phyloP scores from a whole-genome alignment of 352 stramenopile genomes.

The Globisporangium paroecandrum region DNA sequence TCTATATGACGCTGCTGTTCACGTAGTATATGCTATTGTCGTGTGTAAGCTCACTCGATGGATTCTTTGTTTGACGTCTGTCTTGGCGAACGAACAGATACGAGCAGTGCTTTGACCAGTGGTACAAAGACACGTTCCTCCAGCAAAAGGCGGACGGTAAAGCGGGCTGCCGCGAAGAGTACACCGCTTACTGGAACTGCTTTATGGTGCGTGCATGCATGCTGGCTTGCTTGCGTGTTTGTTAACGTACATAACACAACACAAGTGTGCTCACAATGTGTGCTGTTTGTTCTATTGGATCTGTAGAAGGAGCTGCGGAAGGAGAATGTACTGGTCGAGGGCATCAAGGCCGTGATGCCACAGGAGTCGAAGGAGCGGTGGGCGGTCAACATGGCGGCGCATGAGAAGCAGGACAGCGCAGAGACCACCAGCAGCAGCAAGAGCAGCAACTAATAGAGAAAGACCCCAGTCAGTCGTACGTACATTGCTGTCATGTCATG shows the following conservation, averaged over 20 bases:
- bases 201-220: conserved; percentile 50
- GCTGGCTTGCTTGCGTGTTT: not conserved
- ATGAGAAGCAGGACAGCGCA: conserved; percentile 5
- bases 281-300: conserved; percentile 1
- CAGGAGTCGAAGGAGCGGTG: conserved; percentile 54
- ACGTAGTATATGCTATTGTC: not conserved
- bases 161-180: conserved; percentile 76
- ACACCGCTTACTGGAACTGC: conserved; percentile 73
- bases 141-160: conserved; percentile 71
- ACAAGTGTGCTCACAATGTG: not conserved
- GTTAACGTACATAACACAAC: not conserved
- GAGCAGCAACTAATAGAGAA: conserved; percentile 13
- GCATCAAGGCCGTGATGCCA: conserved; percentile 68
- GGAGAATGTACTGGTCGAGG: conserved; percentile 51
- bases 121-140: conserved; percentile 84
- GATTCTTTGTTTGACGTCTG: not conserved
- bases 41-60: not conserved
- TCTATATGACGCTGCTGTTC: not conserved
- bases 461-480: not conserved
- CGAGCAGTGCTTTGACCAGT: conserved; percentile 86
- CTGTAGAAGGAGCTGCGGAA: conserved; percentile 59
- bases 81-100: conserved; percentile 28
- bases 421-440: conserved; percentile 3
- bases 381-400: conserved; percentile 12
- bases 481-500: not conserved